These are phyloP conservation scores for Hanseniaspora occidentalis DNA, from an alignment of 805 yeast genomes.

Conservation along the genomic window DNA sequence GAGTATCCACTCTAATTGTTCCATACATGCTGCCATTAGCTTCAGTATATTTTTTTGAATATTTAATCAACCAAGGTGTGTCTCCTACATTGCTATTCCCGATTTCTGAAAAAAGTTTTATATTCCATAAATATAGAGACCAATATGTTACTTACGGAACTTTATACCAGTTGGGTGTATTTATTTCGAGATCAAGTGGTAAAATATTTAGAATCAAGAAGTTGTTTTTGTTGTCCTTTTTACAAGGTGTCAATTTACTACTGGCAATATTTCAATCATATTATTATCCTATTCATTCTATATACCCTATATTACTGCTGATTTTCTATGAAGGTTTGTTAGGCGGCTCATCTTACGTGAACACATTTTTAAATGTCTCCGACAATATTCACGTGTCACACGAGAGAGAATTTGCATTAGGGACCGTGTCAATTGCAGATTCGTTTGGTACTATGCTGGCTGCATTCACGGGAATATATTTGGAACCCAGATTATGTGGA, in stretches of 20 bases:
- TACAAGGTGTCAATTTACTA: slow-evolving; percentile 55
- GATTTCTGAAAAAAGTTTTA: slow-evolving; percentile 35
- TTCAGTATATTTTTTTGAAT: slow-evolving; percentile 77
- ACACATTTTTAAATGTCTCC: slow-evolving; percentile 63
- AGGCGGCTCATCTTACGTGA: slow-evolving; percentile 86
- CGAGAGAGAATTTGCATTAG: slow-evolving; percentile 68
- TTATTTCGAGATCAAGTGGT: slow-evolving; percentile 78
- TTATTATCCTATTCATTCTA: slow-evolving; percentile 39
- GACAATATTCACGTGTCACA: slow-evolving; percentile 39
- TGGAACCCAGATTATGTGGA: slow-evolving; percentile 62
- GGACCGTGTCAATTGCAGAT: slow-evolving; percentile 74
- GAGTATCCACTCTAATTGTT: slow-evolving; percentile 21
- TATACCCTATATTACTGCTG: slow-evolving; percentile 49
- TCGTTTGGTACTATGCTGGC: slow-evolving; percentile 77
- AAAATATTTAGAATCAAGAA: slow-evolving; percentile 44
- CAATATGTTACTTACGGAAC: slow-evolving; percentile 87
- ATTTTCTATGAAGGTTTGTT: slow-evolving; percentile 80
- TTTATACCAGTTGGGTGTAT: slow-evolving; percentile 84
- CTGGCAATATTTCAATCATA: slow-evolving; percentile 55
- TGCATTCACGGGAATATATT: slow-evolving; percentile 58
- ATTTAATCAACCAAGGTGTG: slow-evolving; percentile 82
- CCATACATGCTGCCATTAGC: slow-evolving; percentile 79
- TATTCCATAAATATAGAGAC: slow-evolving; percentile 64
- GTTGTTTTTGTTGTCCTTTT: slow-evolving; percentile 47
- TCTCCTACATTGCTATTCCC: slow-evolving; percentile 82